Evolutionary conservation across 164 flowering plant genomes (phyloP).

Genomic region (Nymphaea colorata): DNA sequence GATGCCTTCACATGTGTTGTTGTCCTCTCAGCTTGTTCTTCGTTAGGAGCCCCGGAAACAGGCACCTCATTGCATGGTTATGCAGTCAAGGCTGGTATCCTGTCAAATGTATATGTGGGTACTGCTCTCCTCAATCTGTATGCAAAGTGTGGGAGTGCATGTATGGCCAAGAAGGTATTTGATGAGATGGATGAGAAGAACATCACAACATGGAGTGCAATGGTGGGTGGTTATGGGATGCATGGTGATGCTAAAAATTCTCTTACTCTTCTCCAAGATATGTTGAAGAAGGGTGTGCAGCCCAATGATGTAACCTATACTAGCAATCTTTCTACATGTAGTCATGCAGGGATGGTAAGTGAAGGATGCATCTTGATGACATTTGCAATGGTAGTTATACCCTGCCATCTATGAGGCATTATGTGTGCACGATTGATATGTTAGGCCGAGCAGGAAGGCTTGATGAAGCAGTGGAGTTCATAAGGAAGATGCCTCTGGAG

Average conservation of each 20-base stretch:
- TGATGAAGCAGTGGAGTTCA: conserved; percentile 56
- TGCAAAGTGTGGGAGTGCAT: conserved; percentile 3
- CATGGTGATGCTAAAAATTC: background rate
- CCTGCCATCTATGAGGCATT: background rate
- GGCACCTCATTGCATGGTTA: conserved; percentile 1
- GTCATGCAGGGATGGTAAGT: conserved; percentile 58
- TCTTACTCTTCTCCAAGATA: background rate
- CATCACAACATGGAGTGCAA: background rate
- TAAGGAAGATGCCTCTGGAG: conserved; percentile 43
- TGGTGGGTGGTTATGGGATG: background rate
- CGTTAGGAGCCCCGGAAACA: background rate
- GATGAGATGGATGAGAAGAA: background rate
- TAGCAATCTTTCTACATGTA: conserved; percentile 49
- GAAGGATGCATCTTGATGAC: conserved; percentile 44
- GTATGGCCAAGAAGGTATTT: background rate
- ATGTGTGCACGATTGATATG: conserved; percentile 38
- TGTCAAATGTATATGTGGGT: conserved; percentile 15
- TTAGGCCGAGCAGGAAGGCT: conserved; percentile 58
- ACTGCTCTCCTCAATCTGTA: background rate
- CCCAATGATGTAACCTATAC: background rate
- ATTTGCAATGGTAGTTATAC: background rate
- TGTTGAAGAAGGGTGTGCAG: background rate
- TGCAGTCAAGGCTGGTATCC: background rate
- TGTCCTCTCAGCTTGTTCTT: conserved; percentile 46
- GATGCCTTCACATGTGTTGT: conserved; percentile 58